A percentile compares a stretch with the other conserved stretches of the same genome.
Conservation (phyloP, 805 yeast species). For the Saccharomycopsis sp. region DNA sequence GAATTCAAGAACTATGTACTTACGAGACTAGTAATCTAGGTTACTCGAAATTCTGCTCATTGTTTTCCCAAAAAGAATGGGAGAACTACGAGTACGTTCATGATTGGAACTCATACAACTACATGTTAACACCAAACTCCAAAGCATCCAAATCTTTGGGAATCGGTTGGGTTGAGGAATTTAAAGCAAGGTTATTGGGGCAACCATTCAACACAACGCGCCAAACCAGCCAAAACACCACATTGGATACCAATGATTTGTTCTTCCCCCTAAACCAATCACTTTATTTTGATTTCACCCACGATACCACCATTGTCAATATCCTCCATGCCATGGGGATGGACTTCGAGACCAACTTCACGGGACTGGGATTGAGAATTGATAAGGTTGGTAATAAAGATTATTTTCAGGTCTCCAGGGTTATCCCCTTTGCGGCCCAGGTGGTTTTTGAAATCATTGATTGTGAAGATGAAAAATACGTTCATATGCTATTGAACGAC, state of each 20-base stretch:
- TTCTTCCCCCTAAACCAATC: slow-evolving; percentile 34
- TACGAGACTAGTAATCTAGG: slow-evolving; percentile 67
- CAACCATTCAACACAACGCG: slow-evolving; percentile 38
- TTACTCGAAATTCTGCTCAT: slow-evolving; percentile 53
- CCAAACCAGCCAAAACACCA: slow-evolving; percentile 37
- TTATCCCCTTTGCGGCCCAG: slow-evolving; percentile 19
- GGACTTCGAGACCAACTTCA: slow-evolving; percentile 7
- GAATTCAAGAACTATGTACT: slow-evolving; percentile 56
- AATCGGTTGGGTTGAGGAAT: slow-evolving; percentile 39
- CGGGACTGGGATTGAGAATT: too few relatives aligned
- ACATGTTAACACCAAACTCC: too few relatives aligned
- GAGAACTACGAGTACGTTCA: slow-evolving; percentile 52
- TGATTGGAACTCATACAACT: slow-evolving; percentile 54
- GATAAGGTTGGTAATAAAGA: not conserved
- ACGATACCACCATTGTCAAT: slow-evolving; percentile 58
- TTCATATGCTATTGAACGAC: slow-evolving; percentile 19
- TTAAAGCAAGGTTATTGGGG: slow-evolving; percentile 27
- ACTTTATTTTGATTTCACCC: slow-evolving; percentile 62
- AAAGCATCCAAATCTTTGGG: slow-evolving; percentile 50
- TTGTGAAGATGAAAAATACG: slow-evolving; percentile 16
- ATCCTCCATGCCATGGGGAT: slow-evolving; percentile 58
- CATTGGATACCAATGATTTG: slow-evolving; percentile 22
- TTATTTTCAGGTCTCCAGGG: slow-evolving; percentile 11
- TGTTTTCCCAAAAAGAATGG: slow-evolving; percentile 61
- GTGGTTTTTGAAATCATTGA: slow-evolving; percentile 17